Evolutionary conservation across 768 basidiomycete genomes (phyloP).

Genomic region (Boletus reticuloceps): DNA sequence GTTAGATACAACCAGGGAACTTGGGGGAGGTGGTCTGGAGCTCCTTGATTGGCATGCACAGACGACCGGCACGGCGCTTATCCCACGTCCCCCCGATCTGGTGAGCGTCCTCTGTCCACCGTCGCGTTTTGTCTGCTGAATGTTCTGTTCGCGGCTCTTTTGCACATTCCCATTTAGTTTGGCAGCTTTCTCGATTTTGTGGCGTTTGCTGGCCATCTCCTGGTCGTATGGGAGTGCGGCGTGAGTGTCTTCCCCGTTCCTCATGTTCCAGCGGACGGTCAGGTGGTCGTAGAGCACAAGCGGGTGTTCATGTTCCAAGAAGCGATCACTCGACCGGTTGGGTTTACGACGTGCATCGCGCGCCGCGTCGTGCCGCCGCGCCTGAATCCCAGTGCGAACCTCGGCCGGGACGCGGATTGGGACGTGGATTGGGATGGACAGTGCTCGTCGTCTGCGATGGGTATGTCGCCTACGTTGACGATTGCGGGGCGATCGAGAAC

Average conservation of each 20-base stretch:
- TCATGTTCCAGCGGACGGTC: constrained; percentile 19
- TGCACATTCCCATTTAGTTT: constrained; percentile 11
- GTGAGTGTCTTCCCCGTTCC: constrained; percentile 28
- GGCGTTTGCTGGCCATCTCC: constrained; percentile 19
- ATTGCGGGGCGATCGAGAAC: constrained; percentile 24
- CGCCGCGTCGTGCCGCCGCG: not conserved
- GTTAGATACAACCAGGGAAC: constrained; percentile 21
- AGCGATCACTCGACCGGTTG: constrained; percentile 20
- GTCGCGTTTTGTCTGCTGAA: not conserved
- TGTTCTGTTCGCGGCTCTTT: not conserved
- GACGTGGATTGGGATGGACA: not conserved
- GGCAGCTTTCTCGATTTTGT: constrained; percentile 25
- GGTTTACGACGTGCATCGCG: constrained; percentile 26
- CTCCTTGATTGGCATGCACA: constrained; percentile 27
- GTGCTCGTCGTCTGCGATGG: not conserved
- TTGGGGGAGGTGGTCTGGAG: constrained; percentile 22
- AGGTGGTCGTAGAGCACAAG: constrained; percentile 16
- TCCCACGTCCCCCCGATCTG: constrained; percentile 20
- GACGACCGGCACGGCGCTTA: constrained; percentile 24
- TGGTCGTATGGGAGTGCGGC: constrained; percentile 29
- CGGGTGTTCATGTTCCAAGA: constrained; percentile 30
- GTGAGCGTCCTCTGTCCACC: constrained; percentile 7
- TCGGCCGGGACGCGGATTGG: not conserved
- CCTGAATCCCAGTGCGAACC: not conserved
- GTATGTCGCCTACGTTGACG: constrained; percentile 17